Evolutionary conservation across 129 eudicot species (phyloP).

Genomic region (Smallanthus sonchifolius): DNA sequence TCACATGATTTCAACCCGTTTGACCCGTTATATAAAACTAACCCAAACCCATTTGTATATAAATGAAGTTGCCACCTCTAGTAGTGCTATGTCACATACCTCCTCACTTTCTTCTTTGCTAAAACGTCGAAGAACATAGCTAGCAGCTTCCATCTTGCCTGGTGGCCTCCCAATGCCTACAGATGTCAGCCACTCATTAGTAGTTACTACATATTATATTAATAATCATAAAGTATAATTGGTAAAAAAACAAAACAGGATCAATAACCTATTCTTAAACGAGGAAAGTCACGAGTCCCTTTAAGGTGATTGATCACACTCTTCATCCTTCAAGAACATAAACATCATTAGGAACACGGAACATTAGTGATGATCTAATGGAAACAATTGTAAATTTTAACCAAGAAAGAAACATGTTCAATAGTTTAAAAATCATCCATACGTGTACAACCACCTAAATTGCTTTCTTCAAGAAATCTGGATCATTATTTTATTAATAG

Average conservation of each 20-base stretch:
- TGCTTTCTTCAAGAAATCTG: not conserved
- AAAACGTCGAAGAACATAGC: slow-evolving; percentile 72
- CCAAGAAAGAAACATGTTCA: not conserved
- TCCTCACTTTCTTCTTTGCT: slow-evolving; percentile 76
- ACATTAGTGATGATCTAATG: not conserved
- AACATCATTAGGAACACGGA: not conserved
- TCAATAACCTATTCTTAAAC: slow-evolving; percentile 72
- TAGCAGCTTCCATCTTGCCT: slow-evolving; percentile 84
- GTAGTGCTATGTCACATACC: slow-evolving; percentile 37
- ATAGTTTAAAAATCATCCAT: not conserved
- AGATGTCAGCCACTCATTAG: not conserved
- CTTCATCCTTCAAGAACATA: slow-evolving; percentile 66
- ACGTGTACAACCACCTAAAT: not conserved
- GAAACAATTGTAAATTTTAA: not conserved
- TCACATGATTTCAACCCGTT: not conserved
- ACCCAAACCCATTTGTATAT: not conserved
- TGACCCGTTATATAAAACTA: not conserved
- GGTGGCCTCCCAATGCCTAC: slow-evolving; percentile 97
- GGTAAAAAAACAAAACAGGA: not conserved
- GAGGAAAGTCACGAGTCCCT: slow-evolving; percentile 90
- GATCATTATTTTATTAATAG: not conserved
- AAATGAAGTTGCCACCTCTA: not conserved
- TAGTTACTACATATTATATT: not conserved
- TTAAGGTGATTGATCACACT: slow-evolving; percentile 81
- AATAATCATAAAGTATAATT: not conserved